Base-by-base conservation (phyloP, 139 green algal species). In the Chlamydomonas sp. region DNA sequence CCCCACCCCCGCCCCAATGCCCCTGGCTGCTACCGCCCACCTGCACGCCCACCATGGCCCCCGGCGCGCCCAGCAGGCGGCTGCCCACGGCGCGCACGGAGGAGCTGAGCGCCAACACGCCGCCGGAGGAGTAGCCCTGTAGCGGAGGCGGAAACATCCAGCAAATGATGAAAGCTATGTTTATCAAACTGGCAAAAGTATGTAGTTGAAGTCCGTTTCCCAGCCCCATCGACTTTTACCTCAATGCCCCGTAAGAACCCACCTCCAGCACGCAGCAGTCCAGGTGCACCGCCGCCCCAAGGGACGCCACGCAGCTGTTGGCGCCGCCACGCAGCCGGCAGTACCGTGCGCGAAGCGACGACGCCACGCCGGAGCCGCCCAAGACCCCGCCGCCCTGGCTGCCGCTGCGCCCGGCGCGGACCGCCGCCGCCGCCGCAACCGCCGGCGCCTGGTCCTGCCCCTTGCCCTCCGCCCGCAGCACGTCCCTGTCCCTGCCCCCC, bases 221-320 rank as follows among this genome's bases (percentile, higher is more conserved):
- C 18, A 58, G 20, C 20, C 71, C 18, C 71, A 5, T 18, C 71
- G 20, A 60, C 18, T 18, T 5, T 5, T n/a, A 4, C 71, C 10
- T n/a, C 18, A 77, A 5, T 2, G 20, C 5, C 71, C 18, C 5
- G 3, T 14, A 2, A 49, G 12, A 31, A 3, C 79, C 1, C 60
- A 86, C 81, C 81, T 86, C 81, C 2, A 86, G 9, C 17, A 63
- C 81, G 69, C 81, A 86, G 72, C 81, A 86, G 69, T 86, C 81
- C 60, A 86, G 68, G 18, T 79, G 60, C n/a, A 86, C 60, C n/a
- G 81, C 49, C n/a, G 81, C 16, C 20, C 59, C 12, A 1, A 58
- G 60, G 20, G 71, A 63, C 20, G 81, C 81, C 14, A 79, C 81
- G 20, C 61, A 69, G 20, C 20, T 60, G 60, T 79, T 86, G 71